A percentile compares a stretch with the other conserved stretches of the same genome.
Conservation (phyloP, 1,284 basidiomycete genomes). For the Coniferiporia sulphurascens region DNA sequence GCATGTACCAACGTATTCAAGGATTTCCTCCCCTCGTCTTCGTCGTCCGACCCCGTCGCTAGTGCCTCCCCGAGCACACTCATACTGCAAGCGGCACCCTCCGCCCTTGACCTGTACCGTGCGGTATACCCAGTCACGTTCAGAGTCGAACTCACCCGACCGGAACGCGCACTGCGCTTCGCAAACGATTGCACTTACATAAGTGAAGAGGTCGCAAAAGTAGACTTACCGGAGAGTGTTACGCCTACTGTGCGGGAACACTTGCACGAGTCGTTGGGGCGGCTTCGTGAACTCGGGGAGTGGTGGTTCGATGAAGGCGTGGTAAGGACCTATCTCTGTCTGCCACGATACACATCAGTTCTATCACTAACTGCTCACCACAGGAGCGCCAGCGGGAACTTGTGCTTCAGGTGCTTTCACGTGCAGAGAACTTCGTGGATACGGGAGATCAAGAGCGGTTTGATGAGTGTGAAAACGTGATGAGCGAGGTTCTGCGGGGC, state of each 20-base stretch:
- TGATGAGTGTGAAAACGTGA: slow-evolving; percentile 69
- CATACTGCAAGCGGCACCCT: slow-evolving; percentile 56
- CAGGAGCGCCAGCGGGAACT: slow-evolving; percentile 41
- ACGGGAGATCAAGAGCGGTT: slow-evolving; percentile 75
- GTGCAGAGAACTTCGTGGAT: slow-evolving; percentile 67
- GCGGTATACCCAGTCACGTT: slow-evolving; percentile 78
- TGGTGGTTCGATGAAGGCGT: slow-evolving; percentile 67
- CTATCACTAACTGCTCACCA: background rate
- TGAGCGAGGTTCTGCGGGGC: slow-evolving; percentile 63
- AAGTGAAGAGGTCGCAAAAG: slow-evolving; percentile 39
- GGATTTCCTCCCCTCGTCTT: slow-evolving; percentile 22
- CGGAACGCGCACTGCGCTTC: slow-evolving; percentile 70
- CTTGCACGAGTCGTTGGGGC: slow-evolving; percentile 10
- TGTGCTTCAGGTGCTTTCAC: slow-evolving; percentile 47
- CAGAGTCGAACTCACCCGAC: slow-evolving; percentile 43
- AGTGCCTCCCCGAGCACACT: slow-evolving; percentile 42
- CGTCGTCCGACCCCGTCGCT: slow-evolving; percentile 16
- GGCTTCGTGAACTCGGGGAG: slow-evolving; percentile 37
- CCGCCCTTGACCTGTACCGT: slow-evolving; percentile 77
- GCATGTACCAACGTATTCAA: slow-evolving; percentile 49
- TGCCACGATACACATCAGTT: background rate
- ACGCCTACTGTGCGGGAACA: slow-evolving; percentile 4
- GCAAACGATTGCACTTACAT: slow-evolving; percentile 85
- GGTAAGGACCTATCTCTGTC: slow-evolving; percentile 37
- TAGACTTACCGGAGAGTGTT: background rate